Percentiles rank a stretch among this genome's conserved stretches.
These are phyloP conservation scores for Floccularia luteovirens DNA, from an alignment of 768 basidiomycete species.

Conservation along the genomic window DNA sequence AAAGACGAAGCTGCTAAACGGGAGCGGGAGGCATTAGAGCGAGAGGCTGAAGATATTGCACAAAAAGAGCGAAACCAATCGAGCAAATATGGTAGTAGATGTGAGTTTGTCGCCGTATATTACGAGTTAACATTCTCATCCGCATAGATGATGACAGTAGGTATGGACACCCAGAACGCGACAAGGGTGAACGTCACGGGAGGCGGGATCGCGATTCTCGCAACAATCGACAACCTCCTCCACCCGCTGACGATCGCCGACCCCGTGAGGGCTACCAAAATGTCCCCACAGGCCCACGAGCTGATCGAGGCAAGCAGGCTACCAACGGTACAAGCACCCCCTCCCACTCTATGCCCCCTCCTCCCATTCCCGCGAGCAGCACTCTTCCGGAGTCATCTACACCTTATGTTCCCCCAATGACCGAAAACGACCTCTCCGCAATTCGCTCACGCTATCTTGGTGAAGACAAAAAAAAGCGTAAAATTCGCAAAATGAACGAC, in stretches of 20 bases:
- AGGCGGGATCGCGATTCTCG: conserved; percentile 39
- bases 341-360: conserved; percentile 44
- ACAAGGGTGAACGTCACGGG: conserved; percentile 26
- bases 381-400: conserved; percentile 22
- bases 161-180: conserved; percentile 41
- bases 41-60: conserved; percentile 62
- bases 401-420: conserved; percentile 57
- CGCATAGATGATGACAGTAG: conserved; percentile 35
- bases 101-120: conserved; percentile 22
- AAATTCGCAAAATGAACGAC: conserved; percentile 91
- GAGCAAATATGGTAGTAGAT: conserved; percentile 32
- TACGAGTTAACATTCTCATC: conserved; percentile 11
- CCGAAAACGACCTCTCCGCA: conserved; percentile 70
- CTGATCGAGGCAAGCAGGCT: conserved; percentile 50
- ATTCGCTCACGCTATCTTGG: conserved; percentile 94
- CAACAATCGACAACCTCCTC: conserved; percentile 29
- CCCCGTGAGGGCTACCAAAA: conserved; percentile 49
- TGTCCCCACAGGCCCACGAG: conserved; percentile 81
- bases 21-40: conserved; percentile 69
- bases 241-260: conserved; percentile 23
- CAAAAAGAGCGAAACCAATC: conserved; percentile 39
- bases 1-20: conserved; percentile 50
- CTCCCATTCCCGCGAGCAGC: conserved; percentile 30
- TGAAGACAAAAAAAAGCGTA: conserved; percentile 89
- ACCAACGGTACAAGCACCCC: conserved; percentile 22